Conservation (phyloP, 2,329 filamentous ascomycete species). For the Nemania diffusa region DNA sequence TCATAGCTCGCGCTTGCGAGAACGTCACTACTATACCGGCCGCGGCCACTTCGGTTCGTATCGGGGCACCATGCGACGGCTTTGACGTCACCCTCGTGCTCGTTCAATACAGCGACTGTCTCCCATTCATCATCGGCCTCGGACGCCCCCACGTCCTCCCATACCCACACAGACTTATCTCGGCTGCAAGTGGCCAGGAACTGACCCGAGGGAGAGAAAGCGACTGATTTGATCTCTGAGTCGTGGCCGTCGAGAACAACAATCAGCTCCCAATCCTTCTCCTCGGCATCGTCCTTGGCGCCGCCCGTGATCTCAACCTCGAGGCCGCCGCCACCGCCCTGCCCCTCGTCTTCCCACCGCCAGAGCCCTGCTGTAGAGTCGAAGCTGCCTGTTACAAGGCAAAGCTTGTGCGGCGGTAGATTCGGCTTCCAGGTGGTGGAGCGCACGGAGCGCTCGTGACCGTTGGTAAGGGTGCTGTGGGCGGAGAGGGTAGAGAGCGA, state of each 20-base stretch:
- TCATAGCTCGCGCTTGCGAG: constrained; percentile 95
- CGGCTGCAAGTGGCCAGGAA: constrained; percentile 89
- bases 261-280: constrained; percentile 91
- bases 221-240: constrained; percentile 86
- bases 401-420: constrained; percentile 69
- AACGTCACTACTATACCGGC: constrained; percentile 71
- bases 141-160: constrained; percentile 83
- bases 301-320: constrained; percentile 55
- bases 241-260: constrained; percentile 95
- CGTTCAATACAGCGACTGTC: constrained; percentile 92
- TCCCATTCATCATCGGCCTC: constrained; percentile 95
- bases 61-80: constrained; percentile 91
- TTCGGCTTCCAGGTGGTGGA: constrained; percentile 88
- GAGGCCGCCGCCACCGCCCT: constrained; percentile 36
- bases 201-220: constrained; percentile 78
- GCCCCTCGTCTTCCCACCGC: constrained; percentile 69
- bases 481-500: constrained; percentile 83
- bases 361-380: constrained; percentile 90
- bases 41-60: constrained; percentile 58
- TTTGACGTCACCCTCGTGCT: constrained; percentile 96
- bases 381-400: constrained; percentile 92
- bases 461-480: constrained; percentile 82
- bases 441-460: constrained; percentile 91
- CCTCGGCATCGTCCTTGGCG: constrained; percentile 59
- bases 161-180: constrained; percentile 97